These are phyloP conservation scores for Fusarium subglutinans DNA, from an alignment of 2,329 filamentous ascomycete species.

Conservation along the genomic window DNA sequence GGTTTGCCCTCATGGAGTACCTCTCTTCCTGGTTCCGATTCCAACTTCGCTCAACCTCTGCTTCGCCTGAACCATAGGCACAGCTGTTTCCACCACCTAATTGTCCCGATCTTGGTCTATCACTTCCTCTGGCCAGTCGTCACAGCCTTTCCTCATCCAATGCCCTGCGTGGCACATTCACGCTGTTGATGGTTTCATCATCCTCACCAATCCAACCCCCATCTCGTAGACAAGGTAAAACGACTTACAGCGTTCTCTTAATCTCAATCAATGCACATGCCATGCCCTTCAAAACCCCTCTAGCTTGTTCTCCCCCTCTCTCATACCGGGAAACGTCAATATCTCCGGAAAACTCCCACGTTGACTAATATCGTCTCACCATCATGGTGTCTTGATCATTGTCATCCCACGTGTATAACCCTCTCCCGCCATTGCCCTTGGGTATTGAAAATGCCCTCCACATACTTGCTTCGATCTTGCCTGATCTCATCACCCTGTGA, in stretches of 20 bases:
- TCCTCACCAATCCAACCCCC: not conserved
- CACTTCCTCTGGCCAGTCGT: not conserved
- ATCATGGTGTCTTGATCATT: conserved; percentile 15
- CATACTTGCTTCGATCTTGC: not conserved
- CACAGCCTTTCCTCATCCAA: not conserved
- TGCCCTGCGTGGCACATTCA: not conserved
- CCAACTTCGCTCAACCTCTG: not conserved
- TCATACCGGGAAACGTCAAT: not conserved
- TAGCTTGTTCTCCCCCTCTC: not conserved
- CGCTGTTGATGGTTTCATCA: not conserved
- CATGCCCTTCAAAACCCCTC: not conserved
- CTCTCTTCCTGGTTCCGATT: not conserved
- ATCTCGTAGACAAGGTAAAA: conserved; percentile 16
- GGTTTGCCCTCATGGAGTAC: conserved; percentile 3
- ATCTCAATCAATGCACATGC: not conserved
- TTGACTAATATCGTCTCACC: conserved; percentile 5
- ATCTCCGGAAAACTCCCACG: not conserved
- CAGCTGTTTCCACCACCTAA: not conserved
- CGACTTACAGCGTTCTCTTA: not conserved
- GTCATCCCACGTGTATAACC: conserved; percentile 9
- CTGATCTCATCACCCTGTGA: not conserved
- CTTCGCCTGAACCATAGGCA: not conserved
- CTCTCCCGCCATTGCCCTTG: not conserved
- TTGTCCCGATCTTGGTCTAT: not conserved
- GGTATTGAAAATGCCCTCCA: conserved; percentile 1